phyloP scores from a whole-genome alignment of 2,329 filamentous ascomycete species.

The Dothistroma septosporum region DNA sequence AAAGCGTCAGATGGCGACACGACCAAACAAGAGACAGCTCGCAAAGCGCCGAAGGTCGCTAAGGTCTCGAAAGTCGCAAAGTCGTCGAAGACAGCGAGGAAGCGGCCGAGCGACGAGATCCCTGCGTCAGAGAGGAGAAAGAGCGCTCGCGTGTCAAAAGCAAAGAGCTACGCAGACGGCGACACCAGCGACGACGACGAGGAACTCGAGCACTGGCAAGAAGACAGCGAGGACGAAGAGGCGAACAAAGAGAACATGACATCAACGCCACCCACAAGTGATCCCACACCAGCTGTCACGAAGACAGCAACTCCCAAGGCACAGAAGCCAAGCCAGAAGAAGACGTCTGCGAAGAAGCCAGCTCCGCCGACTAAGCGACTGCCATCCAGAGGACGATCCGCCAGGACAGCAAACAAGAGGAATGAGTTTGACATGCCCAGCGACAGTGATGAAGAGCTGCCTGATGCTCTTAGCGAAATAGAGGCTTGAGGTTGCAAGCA shows the following conservation, averaged over 20 bases:
- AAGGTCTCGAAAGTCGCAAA: conserved; percentile 34
- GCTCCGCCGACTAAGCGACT: conserved; percentile 16
- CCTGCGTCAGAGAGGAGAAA: conserved; percentile 42
- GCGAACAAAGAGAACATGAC: conserved; percentile 25
- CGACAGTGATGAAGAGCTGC: conserved; percentile 28
- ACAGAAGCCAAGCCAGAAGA: conserved; percentile 3
- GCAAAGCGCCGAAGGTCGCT: conserved; percentile 35
- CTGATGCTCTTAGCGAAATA: conserved; percentile 25
- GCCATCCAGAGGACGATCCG: conserved; percentile 14
- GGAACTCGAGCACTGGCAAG: conserved; percentile 32
- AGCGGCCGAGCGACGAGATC: conserved; percentile 34
- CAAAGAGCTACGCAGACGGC: conserved; percentile 45
- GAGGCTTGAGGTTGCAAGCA: conserved; percentile 18
- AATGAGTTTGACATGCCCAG: conserved; percentile 25
- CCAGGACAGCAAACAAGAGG: conserved; percentile 21
- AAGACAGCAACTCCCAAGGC: conserved; percentile 2
- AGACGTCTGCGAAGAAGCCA: conserved; percentile 13
- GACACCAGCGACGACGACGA: conserved; percentile 42
- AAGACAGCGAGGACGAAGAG: conserved; percentile 23
- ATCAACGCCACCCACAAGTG: conserved; percentile 30
- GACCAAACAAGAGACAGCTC: conserved; percentile 25
- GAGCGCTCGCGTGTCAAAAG: conserved; percentile 39
- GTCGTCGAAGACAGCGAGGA: conserved; percentile 39
- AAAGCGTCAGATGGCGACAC: conserved; percentile 21
- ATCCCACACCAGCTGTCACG: conserved; percentile 19